Conservation (phyloP, 257 asterid genomes). For the Solanum paucissectum region DNA sequence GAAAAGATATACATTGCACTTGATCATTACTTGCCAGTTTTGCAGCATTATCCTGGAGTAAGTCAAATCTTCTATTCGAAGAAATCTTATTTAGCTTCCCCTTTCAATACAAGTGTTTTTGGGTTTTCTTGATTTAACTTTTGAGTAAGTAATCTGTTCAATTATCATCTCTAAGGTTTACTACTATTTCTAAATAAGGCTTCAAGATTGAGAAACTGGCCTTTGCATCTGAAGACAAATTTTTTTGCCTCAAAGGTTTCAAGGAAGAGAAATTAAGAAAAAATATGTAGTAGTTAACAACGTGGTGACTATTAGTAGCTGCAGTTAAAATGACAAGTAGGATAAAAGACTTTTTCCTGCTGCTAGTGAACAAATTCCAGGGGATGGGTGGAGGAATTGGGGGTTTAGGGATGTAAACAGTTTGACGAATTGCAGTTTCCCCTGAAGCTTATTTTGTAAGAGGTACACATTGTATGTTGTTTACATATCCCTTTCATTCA, state of each 20-base stretch:
- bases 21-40: slow-evolving; percentile 77
- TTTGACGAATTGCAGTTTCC: neutral
- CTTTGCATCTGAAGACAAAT: neutral
- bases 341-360: neutral
- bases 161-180: neutral
- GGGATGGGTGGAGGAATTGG: neutral
- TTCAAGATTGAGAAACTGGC: neutral
- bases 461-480: neutral
- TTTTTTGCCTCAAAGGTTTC: neutral
- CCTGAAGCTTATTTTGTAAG: neutral
- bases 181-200: neutral
- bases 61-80: slow-evolving; percentile 8
- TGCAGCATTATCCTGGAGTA: slow-evolving; percentile 95
- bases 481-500: neutral
- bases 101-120: neutral
- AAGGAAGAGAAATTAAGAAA: neutral
- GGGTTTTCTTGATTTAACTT: neutral
- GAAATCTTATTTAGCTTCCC: neutral
- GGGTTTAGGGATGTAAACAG: neutral
- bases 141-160: neutral
- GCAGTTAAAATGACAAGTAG: neutral
- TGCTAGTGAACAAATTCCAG: neutral
- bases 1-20: slow-evolving; percentile 74
- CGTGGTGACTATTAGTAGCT: neutral
- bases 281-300: neutral